phyloP scores from a whole-genome alignment of 2,329 filamentous ascomycete species.

The Drechslerella dactyloides region DNA sequence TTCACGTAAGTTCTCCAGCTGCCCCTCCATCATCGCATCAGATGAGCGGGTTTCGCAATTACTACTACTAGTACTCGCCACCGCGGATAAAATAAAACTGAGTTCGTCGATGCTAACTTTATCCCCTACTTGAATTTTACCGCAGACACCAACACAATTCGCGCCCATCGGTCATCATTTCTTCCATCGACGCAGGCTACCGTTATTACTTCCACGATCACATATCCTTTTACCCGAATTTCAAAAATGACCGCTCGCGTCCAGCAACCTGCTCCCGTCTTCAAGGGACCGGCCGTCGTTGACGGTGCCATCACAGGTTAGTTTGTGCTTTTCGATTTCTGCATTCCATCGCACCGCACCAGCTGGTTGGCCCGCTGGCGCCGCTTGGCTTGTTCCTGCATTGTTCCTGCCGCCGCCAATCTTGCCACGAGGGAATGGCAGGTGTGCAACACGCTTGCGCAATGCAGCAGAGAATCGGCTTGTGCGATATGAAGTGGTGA shows the following conservation, averaged over 20 bases:
- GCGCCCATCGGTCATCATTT: too few relatives aligned
- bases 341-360: constrained; percentile 9
- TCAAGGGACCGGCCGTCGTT: constrained; percentile 63
- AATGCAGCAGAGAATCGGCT: not conserved
- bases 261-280: constrained; percentile 62
- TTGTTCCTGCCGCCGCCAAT: constrained; percentile 11
- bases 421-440: constrained; percentile 23
- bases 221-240: constrained; percentile 11
- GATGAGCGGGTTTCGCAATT: too few relatives aligned
- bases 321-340: constrained; percentile 40
- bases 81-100: too few relatives aligned
- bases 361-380: constrained; percentile 7
- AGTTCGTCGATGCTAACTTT: too few relatives aligned
- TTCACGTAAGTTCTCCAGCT: too few relatives aligned
- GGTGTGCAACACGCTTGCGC: not conserved
- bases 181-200: too few relatives aligned
- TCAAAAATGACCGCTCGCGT: constrained; percentile 57
- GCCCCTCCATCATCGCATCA: too few relatives aligned
- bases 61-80: too few relatives aligned
- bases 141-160: too few relatives aligned
- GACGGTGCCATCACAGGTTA: constrained; percentile 63
- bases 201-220: too few relatives aligned
- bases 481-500: not conserved
- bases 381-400: constrained; percentile 42
- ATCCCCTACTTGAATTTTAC: too few relatives aligned